Conservation (phyloP, 2,329 filamentous ascomycete genomes). For the Monilinia laxa region DNA sequence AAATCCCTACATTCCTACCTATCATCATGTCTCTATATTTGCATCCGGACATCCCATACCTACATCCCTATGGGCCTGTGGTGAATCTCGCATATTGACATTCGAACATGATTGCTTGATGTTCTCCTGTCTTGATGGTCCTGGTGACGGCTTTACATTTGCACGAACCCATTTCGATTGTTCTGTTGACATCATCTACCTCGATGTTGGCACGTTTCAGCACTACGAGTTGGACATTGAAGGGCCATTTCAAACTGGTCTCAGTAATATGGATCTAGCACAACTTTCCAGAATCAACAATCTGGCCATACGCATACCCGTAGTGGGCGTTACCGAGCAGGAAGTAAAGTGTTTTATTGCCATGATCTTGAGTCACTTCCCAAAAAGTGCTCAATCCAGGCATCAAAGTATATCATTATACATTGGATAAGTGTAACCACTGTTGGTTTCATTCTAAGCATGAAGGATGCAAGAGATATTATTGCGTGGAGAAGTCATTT, state of each 20-base stretch:
- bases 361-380: background rate
- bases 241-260: background rate
- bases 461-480: background rate
- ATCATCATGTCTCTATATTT: background rate
- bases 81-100: background rate
- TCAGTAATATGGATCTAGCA: background rate
- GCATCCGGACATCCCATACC: background rate
- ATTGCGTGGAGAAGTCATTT: background rate
- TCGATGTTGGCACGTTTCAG: background rate
- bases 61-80: background rate
- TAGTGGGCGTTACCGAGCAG: background rate
- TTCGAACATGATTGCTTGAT: background rate
- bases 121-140: background rate
- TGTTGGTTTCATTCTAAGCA: background rate
- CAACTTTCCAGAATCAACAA: background rate
- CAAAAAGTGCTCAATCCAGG: background rate
- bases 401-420: background rate
- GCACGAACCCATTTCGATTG: background rate
- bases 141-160: no score
- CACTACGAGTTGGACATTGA: background rate
- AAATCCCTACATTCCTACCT: background rate
- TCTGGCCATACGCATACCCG: background rate
- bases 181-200: background rate
- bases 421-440: background rate
- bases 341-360: background rate